Percentiles rank a stretch among this genome's conserved stretches.
These are phyloP conservation scores for Diaporthe sp. DNA, from an alignment of 2,329 filamentous ascomycete genomes.

Conservation along the genomic window DNA sequence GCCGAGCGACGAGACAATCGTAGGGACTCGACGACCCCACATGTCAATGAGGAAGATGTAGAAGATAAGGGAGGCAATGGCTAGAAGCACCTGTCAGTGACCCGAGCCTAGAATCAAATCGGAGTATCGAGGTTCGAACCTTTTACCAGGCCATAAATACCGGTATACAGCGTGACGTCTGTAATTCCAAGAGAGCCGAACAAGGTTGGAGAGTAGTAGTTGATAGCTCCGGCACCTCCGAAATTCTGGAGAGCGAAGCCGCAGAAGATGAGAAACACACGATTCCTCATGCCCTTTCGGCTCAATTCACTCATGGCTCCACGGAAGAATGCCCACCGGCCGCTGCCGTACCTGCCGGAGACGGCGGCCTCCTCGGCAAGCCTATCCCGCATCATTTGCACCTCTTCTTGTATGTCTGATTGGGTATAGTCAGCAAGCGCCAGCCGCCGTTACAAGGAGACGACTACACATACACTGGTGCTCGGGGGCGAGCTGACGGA, in stretches of 20 bases:
- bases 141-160: conserved; percentile 64
- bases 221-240: conserved; percentile 57
- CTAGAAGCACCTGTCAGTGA: conserved; percentile 35
- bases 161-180: conserved; percentile 61
- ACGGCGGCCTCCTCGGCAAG: conserved; percentile 52
- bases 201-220: conserved; percentile 59
- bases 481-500: conserved; percentile 60
- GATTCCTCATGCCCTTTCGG: conserved; percentile 57
- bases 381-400: conserved; percentile 59
- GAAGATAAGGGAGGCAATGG: conserved; percentile 57
- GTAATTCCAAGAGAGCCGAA: conserved; percentile 61
- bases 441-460: background rate
- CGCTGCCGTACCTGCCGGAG: conserved; percentile 51
- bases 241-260: conserved; percentile 56
- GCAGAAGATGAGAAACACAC: conserved; percentile 54
- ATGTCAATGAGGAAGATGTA: conserved; percentile 56
- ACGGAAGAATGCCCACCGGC: conserved; percentile 44
- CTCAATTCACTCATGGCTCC: conserved; percentile 53
- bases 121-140: background rate
- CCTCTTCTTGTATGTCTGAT: conserved; percentile 59
- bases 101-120: background rate
- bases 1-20: conserved; percentile 62
- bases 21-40: conserved; percentile 56
- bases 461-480: conserved; percentile 44
- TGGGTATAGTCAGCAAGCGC: background rate